Conservation (phyloP, 345 rosid species). For the Aegle marmelos region DNA sequence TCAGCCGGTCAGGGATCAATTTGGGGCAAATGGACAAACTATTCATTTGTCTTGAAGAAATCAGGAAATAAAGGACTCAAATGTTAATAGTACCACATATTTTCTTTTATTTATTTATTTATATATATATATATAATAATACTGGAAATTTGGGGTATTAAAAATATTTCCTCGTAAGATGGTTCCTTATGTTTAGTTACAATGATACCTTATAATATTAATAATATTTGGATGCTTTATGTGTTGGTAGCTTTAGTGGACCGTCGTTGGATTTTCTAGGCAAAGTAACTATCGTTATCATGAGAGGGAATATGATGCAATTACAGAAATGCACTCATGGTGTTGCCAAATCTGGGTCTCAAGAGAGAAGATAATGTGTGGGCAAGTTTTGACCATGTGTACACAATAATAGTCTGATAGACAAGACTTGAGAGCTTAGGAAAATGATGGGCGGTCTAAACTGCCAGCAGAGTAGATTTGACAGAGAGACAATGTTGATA, state of each 20-base stretch:
- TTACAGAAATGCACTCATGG: slow-evolving; percentile 15
- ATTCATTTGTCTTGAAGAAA: background rate
- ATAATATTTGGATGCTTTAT: background rate
- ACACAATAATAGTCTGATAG: background rate
- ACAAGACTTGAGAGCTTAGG: background rate
- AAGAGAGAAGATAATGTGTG: background rate
- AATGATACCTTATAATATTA: background rate
- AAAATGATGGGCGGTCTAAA: slow-evolving; percentile 19
- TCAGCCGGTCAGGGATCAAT: background rate
- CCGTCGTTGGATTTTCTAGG: slow-evolving; percentile 29
- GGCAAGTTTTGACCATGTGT: background rate
- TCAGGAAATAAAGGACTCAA: too few relatives aligned
- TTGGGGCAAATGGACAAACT: background rate
- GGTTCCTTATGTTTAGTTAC: too few relatives aligned
- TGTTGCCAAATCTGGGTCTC: too few relatives aligned
- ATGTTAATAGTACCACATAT: background rate
- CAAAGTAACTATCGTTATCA: slow-evolving; percentile 18
- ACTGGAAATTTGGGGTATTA: background rate
- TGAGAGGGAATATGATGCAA: background rate
- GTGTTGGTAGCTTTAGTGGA: slow-evolving; percentile 19
- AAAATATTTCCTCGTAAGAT: background rate
- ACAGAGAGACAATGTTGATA: background rate
- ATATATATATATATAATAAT: too few relatives aligned
- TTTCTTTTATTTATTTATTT: too few relatives aligned
- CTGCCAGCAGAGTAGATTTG: background rate